Base-by-base conservation (phyloP, 768 basidiomycete genomes). In the Agrocybe pediades region DNA sequence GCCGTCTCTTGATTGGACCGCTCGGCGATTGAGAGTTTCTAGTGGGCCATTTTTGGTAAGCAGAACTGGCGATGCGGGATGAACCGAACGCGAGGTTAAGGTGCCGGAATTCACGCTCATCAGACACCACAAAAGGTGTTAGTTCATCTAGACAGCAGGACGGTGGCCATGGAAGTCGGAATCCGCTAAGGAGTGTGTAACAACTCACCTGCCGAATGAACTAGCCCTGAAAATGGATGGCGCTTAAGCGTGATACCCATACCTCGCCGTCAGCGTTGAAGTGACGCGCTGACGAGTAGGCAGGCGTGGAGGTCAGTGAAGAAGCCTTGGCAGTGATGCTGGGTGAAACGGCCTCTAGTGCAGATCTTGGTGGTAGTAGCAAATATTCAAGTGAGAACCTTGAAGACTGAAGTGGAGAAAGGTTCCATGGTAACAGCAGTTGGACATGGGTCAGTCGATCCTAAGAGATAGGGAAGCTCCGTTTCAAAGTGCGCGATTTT, bases 191-290 rank as follows among this genome's bases (percentile, higher is more conserved):
- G 54, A 55, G 47, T 55, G 54, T 55, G 54, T 55, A 55, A 88
- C 86, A 88, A 85, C 86, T 88, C 85, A 88, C 85, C 86, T 87
- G 86, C 86, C 83, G 85, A 89, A 89, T 85, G 82, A 87, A 87
- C 86, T 87, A 86, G 86, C 86, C 86, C 85, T 87, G 83, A 88
- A 88, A 88, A 88, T 87, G 85, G 87, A 88, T 88, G 86, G 87
- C 85, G 85, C 86, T 88, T 80, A 86, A 87, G 85, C 80, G 82
- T 86, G 80, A 81, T 83, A 86, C 87, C 87, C 84, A 88, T 83
- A 88, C 86, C 83, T 85, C 84, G 76, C 86, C 84, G 80, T 85
- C 79, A 79, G 81, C 74, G 82, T 84, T 82, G 70, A 75, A 81
- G 78, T 81, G 82, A 87, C 68, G 81, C 80, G 74, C 78, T 79